A percentile compares a stretch with the other conserved stretches of the same genome.
Evolutionary conservation across 495 filamentous ascomycete species (phyloP).

Genomic region (Aspergillus diversus): DNA sequence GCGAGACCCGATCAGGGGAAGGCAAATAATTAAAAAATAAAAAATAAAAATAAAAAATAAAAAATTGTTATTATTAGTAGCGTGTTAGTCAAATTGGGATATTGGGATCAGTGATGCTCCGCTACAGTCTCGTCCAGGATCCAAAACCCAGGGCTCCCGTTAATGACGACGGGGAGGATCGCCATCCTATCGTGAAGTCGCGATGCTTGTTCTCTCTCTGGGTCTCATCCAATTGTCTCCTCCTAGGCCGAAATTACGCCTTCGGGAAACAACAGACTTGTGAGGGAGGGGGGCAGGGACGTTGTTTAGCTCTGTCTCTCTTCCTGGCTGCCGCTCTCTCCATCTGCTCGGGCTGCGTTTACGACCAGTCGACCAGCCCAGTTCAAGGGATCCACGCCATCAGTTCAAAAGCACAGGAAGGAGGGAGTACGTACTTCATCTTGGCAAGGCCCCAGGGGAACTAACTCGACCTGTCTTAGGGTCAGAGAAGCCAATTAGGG

Average conservation of each 20-base stretch:
- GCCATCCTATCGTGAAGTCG: neutral
- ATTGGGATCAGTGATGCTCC: conserved; percentile 13
- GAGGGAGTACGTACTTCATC: too few relatives aligned
- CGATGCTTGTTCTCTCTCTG: conserved; percentile 2
- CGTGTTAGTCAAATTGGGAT: too few relatives aligned
- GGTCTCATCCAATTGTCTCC: neutral
- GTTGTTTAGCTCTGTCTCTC: too few relatives aligned
- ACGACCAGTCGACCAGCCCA: too few relatives aligned
- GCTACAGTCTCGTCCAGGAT: neutral
- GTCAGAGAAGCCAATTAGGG: neutral
- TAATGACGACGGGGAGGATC: neutral
- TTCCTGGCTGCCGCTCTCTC: too few relatives aligned
- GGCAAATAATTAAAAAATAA: neutral
- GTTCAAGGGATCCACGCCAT: too few relatives aligned
- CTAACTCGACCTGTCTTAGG: too few relatives aligned
- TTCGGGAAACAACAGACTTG: neutral
- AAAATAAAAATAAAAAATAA: neutral
- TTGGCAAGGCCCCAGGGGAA: too few relatives aligned
- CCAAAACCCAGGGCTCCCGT: neutral
- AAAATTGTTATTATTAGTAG: neutral
- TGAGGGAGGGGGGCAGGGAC: neutral
- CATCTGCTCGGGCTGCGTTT: too few relatives aligned
- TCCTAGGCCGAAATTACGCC: neutral
- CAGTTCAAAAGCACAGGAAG: too few relatives aligned
- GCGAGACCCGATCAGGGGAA: conserved; percentile 25